phyloP scores from a whole-genome alignment of 345 rosid species.

The Camelina hispida region DNA sequence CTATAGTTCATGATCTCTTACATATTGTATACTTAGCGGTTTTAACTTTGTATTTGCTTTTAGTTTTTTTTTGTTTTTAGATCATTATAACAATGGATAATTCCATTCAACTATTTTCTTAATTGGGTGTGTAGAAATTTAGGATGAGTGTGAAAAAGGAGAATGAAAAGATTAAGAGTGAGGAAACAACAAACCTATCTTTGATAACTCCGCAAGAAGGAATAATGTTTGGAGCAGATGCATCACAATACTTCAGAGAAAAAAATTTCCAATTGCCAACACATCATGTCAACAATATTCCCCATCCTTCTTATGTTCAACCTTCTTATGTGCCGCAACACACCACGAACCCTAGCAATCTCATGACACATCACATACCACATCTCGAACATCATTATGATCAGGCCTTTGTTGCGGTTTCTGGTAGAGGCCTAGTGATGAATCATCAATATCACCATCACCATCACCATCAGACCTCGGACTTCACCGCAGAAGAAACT shows the following conservation, averaged over 20 bases:
- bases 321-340: conserved; percentile 9
- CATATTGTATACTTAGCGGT: too few relatives aligned
- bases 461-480: not conserved
- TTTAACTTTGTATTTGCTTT: not conserved
- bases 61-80: not conserved
- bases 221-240: conserved; percentile 1
- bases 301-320: conserved; percentile 21
- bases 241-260: not conserved
- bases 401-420: not conserved
- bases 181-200: not conserved
- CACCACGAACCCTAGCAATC: not conserved
- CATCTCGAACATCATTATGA: not conserved
- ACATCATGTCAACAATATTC: conserved; percentile 23
- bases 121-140: conserved; percentile 19
- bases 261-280: not conserved
- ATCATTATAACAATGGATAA: not conserved
- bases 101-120: not conserved
- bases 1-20: too few relatives aligned
- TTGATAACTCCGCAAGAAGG: not conserved
- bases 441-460: not conserved
- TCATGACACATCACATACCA: not conserved
- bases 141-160: not conserved
- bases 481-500: not conserved
- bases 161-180: not conserved
- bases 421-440: not conserved